These are phyloP conservation scores for Globisporangium spiculum DNA, from an alignment of 352 stramenopile species.

Conservation along the genomic window DNA sequence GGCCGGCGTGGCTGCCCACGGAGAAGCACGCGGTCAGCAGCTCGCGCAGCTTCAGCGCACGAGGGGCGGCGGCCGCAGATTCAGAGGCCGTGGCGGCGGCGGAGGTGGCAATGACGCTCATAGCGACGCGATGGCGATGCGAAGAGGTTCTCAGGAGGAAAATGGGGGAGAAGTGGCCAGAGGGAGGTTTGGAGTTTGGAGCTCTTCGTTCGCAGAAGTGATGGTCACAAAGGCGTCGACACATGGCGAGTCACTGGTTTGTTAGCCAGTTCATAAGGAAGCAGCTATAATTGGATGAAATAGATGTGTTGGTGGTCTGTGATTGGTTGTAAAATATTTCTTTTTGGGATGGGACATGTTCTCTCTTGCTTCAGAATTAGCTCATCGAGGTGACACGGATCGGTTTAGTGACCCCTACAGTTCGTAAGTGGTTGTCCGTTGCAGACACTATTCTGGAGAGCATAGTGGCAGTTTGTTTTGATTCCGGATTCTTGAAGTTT, in stretches of 20 bases:
- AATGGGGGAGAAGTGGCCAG: not conserved
- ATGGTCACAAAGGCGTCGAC: constrained; percentile 2
- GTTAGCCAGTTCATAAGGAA: not conserved
- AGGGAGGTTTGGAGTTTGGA: not conserved
- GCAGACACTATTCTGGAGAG: not conserved
- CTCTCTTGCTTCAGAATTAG: constrained; percentile 8
- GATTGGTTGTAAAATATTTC: not conserved
- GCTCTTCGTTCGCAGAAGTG: constrained; percentile 8
- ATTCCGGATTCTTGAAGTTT: not conserved
- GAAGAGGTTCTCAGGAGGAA: not conserved
- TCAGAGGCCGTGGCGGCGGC: not conserved
- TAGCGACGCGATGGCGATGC: not conserved
- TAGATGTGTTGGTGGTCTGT: not conserved
- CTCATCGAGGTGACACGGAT: not conserved
- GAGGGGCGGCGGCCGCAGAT: constrained; percentile 10
- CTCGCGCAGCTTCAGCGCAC: constrained; percentile 27
- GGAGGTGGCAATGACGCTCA: constrained; percentile 10
- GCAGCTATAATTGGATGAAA: constrained; percentile 4
- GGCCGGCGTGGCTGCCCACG: constrained; percentile 43
- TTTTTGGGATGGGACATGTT: not conserved
- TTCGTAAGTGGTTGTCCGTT: too few relatives aligned
- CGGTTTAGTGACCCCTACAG: not conserved
- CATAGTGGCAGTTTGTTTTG: not conserved
- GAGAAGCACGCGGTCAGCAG: constrained; percentile 63
- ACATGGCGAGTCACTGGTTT: constrained; percentile 3